Evolutionary conservation across 148 eudicot genomes (phyloP), one percentile per base, ranked within the genome.

Genomic region (Chenopodium quinoa): DNA sequence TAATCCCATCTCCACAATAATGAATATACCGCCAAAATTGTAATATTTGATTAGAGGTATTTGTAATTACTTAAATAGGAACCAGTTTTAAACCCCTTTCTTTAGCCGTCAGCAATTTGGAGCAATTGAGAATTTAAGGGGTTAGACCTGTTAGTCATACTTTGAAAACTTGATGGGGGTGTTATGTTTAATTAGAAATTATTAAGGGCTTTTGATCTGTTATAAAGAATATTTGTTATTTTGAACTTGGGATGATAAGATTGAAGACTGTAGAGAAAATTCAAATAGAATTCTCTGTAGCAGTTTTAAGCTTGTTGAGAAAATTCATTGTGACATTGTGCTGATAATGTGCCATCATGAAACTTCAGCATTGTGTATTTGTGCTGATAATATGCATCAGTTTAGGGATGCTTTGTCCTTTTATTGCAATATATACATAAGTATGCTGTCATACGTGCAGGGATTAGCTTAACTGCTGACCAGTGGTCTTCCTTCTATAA

Each of bases 381-480:
- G 44, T 37, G 44, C 1, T 58, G 54, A 50, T 50, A 50, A 12
- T 50, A 50, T 9, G 62, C 17, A 6, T 22, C 23, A 20, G 0
- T 62, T 62, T 62, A n/a, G 9, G 66, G 7, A 20, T 20, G 66
- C 3, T 0, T 20, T 20, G 11, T 62, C 14, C 2, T 20, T 62
- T 73, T 4, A 74, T 74, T 74, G n/a, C 52, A 50, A 8, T 47
- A n/a, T 74, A 50, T 74, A 1, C 22, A 50, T 74, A 17, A 34
- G 29, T 7, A 1, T 1, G 3, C 29, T 50, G 37, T 50, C 5
- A 27, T 23, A 47, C 66, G 52, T 73, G 47, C 84, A 95, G 98
- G 97, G 54, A 95, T 95, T 81, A 92, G 97, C 90, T 88, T 95
- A 90, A 88, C 97, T 6, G 73, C 93, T 29, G 97, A 92, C 74